Evolutionary conservation across 2,329 filamentous ascomycete species (phyloP), one percentile per base, ranked within the genome.

Genomic region (Mariannaea elegans): DNA sequence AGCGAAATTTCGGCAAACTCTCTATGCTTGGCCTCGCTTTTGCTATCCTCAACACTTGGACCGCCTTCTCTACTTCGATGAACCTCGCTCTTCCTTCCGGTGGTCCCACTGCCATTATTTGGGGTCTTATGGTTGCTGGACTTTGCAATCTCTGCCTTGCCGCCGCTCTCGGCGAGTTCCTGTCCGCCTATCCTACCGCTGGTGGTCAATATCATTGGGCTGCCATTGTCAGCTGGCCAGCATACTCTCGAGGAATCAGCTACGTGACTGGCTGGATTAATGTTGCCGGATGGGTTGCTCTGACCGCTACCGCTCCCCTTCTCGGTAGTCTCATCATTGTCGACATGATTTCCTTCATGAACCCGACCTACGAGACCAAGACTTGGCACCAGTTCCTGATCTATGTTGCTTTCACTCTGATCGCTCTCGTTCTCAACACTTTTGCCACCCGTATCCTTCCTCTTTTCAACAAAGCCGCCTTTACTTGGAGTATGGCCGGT

Each of bases 261-360:
- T 92, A 89, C 79, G 84, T 87, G 45, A 91, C 89, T 0, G 90
- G 90, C 24, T 92, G 89, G 89, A 90, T 88, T 73, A 90, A 88
- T 67, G 84, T 87, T 34, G 87, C 87, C n/a, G 89, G 88, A 14
- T 92, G 89, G 87, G 87, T 91, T 29, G 85, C 86, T 9, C 75
- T 92, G 52, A 87, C 86, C 4, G 89, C 90, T 7, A 90, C 88
- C 0, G 89, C 86, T 14, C 88, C 88, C 2, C 79, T 91, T 19
- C 80, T 92, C 5, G 88, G 87, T 12, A 89, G 86, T 65, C 84
- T 88, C 62, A 83, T 92, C 62, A 83, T 92, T 48, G 72, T 90
- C 23, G 87, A 88, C 55, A 82, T 90, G 41, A 87, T 91, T 51
- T 80, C 83, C 2, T 77, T 92, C 32, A 83, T 87, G 73, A 77